Base-by-base conservation (phyloP, 306 rosid species). In the Medicago lupulina region DNA sequence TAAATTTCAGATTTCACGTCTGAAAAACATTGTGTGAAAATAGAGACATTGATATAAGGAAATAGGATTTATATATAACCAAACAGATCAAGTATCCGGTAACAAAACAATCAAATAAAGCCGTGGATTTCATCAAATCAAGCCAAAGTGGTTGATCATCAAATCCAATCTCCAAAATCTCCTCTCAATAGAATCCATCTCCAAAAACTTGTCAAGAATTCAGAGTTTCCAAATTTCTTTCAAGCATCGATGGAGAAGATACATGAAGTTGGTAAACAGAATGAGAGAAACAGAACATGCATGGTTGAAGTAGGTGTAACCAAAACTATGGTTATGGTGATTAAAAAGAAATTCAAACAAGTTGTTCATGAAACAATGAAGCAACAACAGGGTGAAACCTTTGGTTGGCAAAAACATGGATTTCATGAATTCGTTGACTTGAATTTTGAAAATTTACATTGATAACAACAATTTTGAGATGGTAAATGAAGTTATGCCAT, bases 261-360 rank as follows among this genome's bases (percentile, higher is more conserved):
- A 67, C 88, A 62, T 40, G 70, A 47, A 3, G 49, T 86, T 8
- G 90, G 88, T 4, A 15, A 41, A 25, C 82, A 89, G 36, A 77
- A 63, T 12, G 86, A 83, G 16, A 78, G 85, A 60, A 88, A 79
- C 65, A 83, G 81, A 62, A 84, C 44, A 18, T 28, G 81, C 80
- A 85, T 93, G 93, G 87, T 16, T 9, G 91, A 87, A 36, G 85
- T 84, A 0, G 92, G 98, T 1, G 89, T 88, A 0, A 79, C 82
- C 14, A 85, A 83, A 21, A 83, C 71, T 7, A 51, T 93, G 83
- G 40, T 82, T 51, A 76, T 59, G 39, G 49, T 87, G 2, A 75
- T 91, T 36, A 41, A 76, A 0, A 82, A 53, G 40, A 79, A 75
- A 63, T 85, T 82, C 83, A 78, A 74, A 44, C 71, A 85, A 75